These are phyloP conservation scores for Lachnellula subtilissima DNA, from an alignment of 2,329 filamentous ascomycete genomes.

Conservation along the genomic window DNA sequence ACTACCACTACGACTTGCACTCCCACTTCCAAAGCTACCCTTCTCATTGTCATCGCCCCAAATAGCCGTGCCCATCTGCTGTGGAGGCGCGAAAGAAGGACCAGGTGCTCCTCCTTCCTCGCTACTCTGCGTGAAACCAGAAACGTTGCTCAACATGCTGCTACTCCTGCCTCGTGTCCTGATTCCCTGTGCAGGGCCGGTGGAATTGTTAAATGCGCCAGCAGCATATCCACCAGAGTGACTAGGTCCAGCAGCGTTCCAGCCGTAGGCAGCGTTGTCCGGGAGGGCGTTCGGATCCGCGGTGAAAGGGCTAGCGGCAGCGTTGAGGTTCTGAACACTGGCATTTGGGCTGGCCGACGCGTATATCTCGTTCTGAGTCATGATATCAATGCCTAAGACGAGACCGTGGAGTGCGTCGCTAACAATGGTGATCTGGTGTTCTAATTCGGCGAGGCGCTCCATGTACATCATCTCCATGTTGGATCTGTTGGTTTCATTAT, in stretches of 20 bases:
- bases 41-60: slow-evolving; percentile 20
- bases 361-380: slow-evolving; percentile 13
- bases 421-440: slow-evolving; percentile 14
- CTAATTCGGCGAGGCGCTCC: slow-evolving; percentile 19
- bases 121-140: slow-evolving; percentile 60
- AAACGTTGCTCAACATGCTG: slow-evolving; percentile 63
- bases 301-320: slow-evolving; percentile 1
- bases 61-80: slow-evolving; percentile 2
- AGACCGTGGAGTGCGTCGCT: slow-evolving; percentile 9
- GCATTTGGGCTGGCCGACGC: slow-evolving; percentile 14
- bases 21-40: slow-evolving; percentile 19
- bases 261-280: slow-evolving; percentile 19
- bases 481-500: slow-evolving; percentile 24
- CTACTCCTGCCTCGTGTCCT: slow-evolving; percentile 52
- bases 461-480: slow-evolving; percentile 23
- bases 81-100: slow-evolving; percentile 9
- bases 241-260: slow-evolving; percentile 19
- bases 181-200: slow-evolving; percentile 10
- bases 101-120: slow-evolving; percentile 35
- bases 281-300: slow-evolving; percentile 7
- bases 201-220: slow-evolving; percentile 3
- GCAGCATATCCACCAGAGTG: slow-evolving; percentile 7
- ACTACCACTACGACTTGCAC: slow-evolving; percentile 34
- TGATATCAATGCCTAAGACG: slow-evolving; percentile 4
- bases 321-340: slow-evolving; percentile 19